Percentiles rank a stretch among this genome's conserved stretches.
phyloP scores from a whole-genome alignment of 2,329 filamentous ascomycete species.

The Zymoseptoria ardabiliae region DNA sequence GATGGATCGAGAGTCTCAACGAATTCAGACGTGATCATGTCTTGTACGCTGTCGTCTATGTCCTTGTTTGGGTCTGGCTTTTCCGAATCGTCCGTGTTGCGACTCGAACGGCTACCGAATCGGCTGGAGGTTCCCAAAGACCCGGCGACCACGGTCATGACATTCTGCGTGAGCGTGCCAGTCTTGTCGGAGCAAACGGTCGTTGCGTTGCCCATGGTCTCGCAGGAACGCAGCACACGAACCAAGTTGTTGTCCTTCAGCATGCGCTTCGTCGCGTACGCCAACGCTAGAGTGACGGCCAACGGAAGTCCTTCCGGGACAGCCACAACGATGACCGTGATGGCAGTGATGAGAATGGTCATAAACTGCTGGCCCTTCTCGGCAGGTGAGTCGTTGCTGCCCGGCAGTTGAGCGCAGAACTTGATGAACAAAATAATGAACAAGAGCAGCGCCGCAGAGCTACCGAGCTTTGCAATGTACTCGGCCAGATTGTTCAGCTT shows the following conservation, averaged over 20 bases:
- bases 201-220: constrained; percentile 65
- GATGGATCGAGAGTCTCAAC: constrained; percentile 45
- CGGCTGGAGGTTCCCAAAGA: constrained; percentile 54
- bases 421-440: constrained; percentile 83
- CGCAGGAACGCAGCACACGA: constrained; percentile 59
- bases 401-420: constrained; percentile 64
- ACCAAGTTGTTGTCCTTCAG: constrained; percentile 64
- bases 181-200: constrained; percentile 78
- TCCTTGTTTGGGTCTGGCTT: constrained; percentile 19
- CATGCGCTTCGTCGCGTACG: constrained; percentile 61
- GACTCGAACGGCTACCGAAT: constrained; percentile 41
- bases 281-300: constrained; percentile 60
- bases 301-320: constrained; percentile 60
- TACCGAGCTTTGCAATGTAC: constrained; percentile 71
- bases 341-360: constrained; percentile 56
- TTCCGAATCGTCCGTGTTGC: constrained; percentile 13
- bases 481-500: constrained; percentile 72
- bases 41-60: constrained; percentile 35
- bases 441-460: constrained; percentile 67
- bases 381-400: constrained; percentile 50
- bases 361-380: constrained; percentile 68
- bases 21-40: constrained; percentile 49
- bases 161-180: constrained; percentile 66
- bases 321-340: constrained; percentile 62
- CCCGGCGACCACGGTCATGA: constrained; percentile 69